phyloP scores from a whole-genome alignment of 768 basidiomycete species.

The Pulveroboletus sp. region DNA sequence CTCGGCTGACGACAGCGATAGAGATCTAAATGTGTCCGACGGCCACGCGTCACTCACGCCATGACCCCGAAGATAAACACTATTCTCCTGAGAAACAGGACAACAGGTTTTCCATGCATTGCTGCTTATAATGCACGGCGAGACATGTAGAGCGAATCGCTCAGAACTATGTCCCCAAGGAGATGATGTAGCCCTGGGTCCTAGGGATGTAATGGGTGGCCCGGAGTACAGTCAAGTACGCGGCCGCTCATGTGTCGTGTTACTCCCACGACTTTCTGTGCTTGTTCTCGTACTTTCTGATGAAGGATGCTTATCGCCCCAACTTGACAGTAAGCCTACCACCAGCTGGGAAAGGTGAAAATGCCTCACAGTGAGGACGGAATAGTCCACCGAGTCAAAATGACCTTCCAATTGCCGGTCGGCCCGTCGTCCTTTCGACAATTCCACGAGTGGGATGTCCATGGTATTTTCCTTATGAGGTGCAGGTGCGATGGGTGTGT shows the following conservation, averaged over 20 bases:
- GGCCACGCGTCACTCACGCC: not conserved
- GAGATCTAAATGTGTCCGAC: not conserved
- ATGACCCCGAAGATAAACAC: not conserved
- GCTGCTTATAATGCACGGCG: not conserved
- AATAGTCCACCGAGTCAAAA: slow-evolving; percentile 1
- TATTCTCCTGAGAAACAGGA: not conserved
- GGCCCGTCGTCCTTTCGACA: slow-evolving; percentile 5
- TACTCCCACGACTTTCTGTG: slow-evolving; percentile 9
- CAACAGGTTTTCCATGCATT: no score
- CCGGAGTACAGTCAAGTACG: no score
- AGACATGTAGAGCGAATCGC: not conserved
- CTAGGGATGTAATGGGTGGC: not conserved
- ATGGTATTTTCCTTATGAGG: not conserved
- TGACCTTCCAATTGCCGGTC: not conserved
- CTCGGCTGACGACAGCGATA: not conserved
- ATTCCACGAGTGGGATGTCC: slow-evolving; percentile 19
- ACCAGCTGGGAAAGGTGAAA: not conserved
- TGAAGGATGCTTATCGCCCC: slow-evolving; percentile 1
- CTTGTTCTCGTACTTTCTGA: slow-evolving; percentile 10
- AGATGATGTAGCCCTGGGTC: slow-evolving; percentile 19
- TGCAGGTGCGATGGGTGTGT: slow-evolving; percentile 20
- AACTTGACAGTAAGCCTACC: slow-evolving; percentile 1
- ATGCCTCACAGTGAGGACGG: slow-evolving; percentile 14
- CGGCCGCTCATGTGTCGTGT: not conserved
- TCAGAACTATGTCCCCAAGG: not conserved